Percentiles rank a stretch among this genome's conserved stretches.
These are phyloP conservation scores for Rhizopogon vinicolor DNA, from an alignment of 768 basidiomycete genomes.

Conservation along the genomic window DNA sequence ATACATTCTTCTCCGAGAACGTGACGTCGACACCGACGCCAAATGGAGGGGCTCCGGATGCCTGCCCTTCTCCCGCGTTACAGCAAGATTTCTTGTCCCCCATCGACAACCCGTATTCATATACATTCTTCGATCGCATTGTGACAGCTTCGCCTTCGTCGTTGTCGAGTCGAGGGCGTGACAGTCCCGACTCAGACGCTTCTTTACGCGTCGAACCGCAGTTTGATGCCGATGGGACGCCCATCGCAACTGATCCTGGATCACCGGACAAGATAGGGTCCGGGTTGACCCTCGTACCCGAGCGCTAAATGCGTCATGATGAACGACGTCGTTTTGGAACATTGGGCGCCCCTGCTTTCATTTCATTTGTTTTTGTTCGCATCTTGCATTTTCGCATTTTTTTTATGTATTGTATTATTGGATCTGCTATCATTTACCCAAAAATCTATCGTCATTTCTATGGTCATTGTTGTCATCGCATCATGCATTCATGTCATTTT, in stretches of 20 bases:
- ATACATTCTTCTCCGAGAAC: slow-evolving; percentile 45
- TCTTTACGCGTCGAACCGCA: slow-evolving; percentile 14
- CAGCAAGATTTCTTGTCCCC: slow-evolving; percentile 16
- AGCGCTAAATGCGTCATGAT: slow-evolving; percentile 29
- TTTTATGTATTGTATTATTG: slow-evolving; percentile 1
- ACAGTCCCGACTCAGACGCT: slow-evolving; percentile 5
- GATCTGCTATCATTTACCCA: neutral
- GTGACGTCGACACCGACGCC: slow-evolving; percentile 27
- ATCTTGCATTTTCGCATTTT: neutral
- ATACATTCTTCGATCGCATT: slow-evolving; percentile 37
- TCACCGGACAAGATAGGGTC: slow-evolving; percentile 38
- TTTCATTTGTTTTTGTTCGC: no score
- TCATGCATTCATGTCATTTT: neutral
- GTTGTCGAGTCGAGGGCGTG: slow-evolving; percentile 29
- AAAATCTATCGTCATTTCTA: neutral
- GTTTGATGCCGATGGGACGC: slow-evolving; percentile 43
- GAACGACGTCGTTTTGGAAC: neutral
- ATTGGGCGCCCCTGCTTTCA: no score
- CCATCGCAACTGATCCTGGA: slow-evolving; percentile 30
- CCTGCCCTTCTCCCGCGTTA: slow-evolving; percentile 17
- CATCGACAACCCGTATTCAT: slow-evolving; percentile 24
- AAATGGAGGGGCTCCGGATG: neutral
- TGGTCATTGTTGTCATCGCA: neutral
- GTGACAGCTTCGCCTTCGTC: slow-evolving; percentile 33
- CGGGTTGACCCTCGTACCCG: slow-evolving; percentile 40